Evolutionary conservation across 345 rosid species (phyloP), one percentile per base, ranked within the genome.

Genomic region (Citrus reticulata): DNA sequence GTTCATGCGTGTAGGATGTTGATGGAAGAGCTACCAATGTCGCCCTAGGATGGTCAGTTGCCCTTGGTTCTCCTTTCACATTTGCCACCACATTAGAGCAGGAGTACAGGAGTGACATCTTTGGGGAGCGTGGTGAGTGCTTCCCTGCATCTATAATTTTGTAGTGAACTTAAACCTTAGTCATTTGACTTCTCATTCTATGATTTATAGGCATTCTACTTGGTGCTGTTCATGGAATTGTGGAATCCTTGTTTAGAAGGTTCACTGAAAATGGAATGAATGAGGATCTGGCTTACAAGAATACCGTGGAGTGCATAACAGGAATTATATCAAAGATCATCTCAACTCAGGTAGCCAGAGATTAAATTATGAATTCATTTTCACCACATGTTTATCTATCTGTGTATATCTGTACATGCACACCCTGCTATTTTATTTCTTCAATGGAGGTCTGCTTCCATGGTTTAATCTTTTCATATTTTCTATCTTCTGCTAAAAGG

Each of bases 61-160:
- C 95, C 68, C 94, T 93, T 76, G 98, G 98, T 42, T 95, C 98
- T 70, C 98, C 98, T 55, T 92, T 91, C 79, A 89, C 98, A 7
- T 95, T 95, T 86, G 97, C 94, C 29, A 93, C 95, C 27, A 93
- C 95, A 54, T 85, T 94, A 79, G 98, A 94, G 86, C 92, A 90
- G 82, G 98, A 94, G 86, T 94, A 94, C 85, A 93, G 80, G 92
- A 94, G 98, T 88, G 98, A 94, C 82, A 94, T 94, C 77, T 94
- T 94, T 73, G 98, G 98, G 76, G 98, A 94, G 84, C 87, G 97
- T 20, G 98, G 98, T 91, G 63, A 81, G 91, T 81, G 42, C 58
- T 49, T 58, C 69, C 30, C 16, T 9, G 5, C 30, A 22, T 73
- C 55, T 68, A 2, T 55, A 27, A 24, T 35, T 55, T 54, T 34